These are phyloP conservation scores for Suhomyces faveliae DNA, from an alignment of 805 yeast genomes.

Conservation along the genomic window DNA sequence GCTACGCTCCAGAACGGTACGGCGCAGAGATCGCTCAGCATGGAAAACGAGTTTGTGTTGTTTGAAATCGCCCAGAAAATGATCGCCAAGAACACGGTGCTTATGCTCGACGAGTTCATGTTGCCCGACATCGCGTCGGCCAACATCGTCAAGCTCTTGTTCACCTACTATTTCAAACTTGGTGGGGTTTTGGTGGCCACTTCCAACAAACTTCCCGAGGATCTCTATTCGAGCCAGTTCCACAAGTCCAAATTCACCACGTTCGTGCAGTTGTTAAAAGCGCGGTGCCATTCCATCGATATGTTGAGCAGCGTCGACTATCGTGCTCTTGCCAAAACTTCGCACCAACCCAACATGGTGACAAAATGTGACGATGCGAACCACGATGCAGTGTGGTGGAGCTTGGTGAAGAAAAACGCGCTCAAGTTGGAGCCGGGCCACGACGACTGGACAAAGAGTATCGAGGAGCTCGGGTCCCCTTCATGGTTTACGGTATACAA, in stretches of 20 bases:
- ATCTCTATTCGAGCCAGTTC: constrained; percentile 64
- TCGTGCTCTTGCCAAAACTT: constrained; percentile 34
- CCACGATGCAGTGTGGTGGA: constrained; percentile 35
- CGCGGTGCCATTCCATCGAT: constrained; percentile 60
- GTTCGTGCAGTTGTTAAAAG: constrained; percentile 55
- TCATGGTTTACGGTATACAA: constrained; percentile 53
- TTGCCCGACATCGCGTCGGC: constrained; percentile 75
- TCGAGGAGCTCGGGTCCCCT: constrained; percentile 15
- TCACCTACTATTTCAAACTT: constrained; percentile 66
- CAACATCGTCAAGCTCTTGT: constrained; percentile 60
- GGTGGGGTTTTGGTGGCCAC: constrained; percentile 79
- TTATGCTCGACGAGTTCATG: constrained; percentile 73
- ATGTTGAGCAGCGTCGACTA: constrained; percentile 62
- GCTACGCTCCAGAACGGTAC: constrained; percentile 19
- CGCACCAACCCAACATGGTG: constrained; percentile 29
- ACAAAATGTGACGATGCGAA: constrained; percentile 17
- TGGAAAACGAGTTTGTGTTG: constrained; percentile 62
- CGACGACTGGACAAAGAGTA: neutral
- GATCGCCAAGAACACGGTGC: constrained; percentile 55
- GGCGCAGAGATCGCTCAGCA: constrained; percentile 18
- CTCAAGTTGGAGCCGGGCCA: constrained; percentile 12
- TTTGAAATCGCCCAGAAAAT: constrained; percentile 67
- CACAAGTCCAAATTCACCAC: constrained; percentile 55
- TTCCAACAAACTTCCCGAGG: constrained; percentile 70
- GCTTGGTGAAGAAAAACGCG: constrained; percentile 25